Base-by-base conservation (phyloP, 345 rosid species). In the Reutealis trisperma region DNA sequence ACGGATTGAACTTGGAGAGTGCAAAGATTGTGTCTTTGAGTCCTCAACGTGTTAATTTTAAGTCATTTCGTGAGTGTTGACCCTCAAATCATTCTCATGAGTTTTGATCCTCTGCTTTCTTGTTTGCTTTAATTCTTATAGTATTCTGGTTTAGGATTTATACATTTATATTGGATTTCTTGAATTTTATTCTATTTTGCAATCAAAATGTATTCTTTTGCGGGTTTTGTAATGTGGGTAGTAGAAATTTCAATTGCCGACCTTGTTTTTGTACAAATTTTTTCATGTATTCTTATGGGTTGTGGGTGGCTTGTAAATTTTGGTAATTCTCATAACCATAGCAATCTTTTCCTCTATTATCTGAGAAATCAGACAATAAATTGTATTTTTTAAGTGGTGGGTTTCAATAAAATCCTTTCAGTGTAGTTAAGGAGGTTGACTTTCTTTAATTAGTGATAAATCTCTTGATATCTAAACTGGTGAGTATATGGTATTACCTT, bases 51-150 rank as follows among this genome's bases (percentile, higher is more conserved):
- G 42, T 70, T 66, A 45, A 42, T 21, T 22, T 58, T 58, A 6
- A n/a, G 45, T 42, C 49, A 63, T 34, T 21, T 7, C 19, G 55
- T 67, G 68, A 27, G 52, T n/a, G 81, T 61, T 9, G 72, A 49
- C 57, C 63, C 81, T 78, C 67, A 57, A 72, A 66, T 78, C 81
- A 57, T 22, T 44, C 34, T 55, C 76, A 77, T 78, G 65, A 78
- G 72, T 78, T 63, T 22, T 66, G 6, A 12, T 9, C 2, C 21
- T 37, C 32, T 70, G 1, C 4, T 63, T 18, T 61, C 45, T 10
- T 34, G 45, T 75, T 12, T n/a, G 42, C 1, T 22, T 9, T 19
- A 4, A n/a, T 44, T n/a, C n/a, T n/a, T n/a, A n/a, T n/a, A n/a
- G n/a, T n/a, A n/a, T n/a, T n/a, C n/a, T n/a, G n/a, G n/a, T n/a